A percentile compares a stretch with the other conserved stretches of the same genome.
These are phyloP conservation scores for Creolimax fragrantissima DNA, from an alignment of 78 protist species.

Conservation along the genomic window DNA sequence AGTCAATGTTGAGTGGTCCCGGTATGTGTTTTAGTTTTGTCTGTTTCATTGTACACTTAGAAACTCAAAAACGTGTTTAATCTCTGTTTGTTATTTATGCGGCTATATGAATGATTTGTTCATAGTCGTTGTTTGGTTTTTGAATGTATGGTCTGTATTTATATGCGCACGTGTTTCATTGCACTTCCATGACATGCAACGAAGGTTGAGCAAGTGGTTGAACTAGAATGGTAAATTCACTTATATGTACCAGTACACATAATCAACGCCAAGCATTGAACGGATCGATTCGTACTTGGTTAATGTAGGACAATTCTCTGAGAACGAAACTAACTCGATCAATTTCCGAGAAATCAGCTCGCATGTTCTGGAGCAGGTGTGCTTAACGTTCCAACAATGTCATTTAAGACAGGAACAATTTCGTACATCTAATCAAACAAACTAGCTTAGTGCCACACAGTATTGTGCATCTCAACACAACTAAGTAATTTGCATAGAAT, in stretches of 20 bases:
- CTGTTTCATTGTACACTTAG: neutral
- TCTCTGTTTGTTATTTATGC: neutral
- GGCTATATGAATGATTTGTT: neutral
- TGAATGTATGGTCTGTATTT: no score
- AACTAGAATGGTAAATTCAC: no score
- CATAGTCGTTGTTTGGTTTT: no score
- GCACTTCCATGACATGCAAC: no score
- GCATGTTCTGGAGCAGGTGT: slow-evolving; percentile 54
- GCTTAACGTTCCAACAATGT: slow-evolving; percentile 19
- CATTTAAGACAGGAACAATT: neutral
- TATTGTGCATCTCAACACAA: neutral
- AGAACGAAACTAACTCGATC: slow-evolving; percentile 54
- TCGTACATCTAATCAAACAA: neutral
- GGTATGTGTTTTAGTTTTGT: slow-evolving; percentile 25
- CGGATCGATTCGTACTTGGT: neutral
- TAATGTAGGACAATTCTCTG: slow-evolving; percentile 19
- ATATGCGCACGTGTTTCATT: no score
- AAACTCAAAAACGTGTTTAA: neutral
- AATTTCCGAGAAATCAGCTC: slow-evolving; percentile 56
- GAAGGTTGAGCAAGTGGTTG: neutral
- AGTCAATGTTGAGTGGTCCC: slow-evolving; percentile 66
- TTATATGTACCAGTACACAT: neutral
- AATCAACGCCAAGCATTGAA: neutral
- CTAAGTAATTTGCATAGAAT: no score
- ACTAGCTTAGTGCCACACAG: neutral